phyloP scores from a whole-genome alignment of 345 rosid genomes.

The Clarkia xantiana region DNA sequence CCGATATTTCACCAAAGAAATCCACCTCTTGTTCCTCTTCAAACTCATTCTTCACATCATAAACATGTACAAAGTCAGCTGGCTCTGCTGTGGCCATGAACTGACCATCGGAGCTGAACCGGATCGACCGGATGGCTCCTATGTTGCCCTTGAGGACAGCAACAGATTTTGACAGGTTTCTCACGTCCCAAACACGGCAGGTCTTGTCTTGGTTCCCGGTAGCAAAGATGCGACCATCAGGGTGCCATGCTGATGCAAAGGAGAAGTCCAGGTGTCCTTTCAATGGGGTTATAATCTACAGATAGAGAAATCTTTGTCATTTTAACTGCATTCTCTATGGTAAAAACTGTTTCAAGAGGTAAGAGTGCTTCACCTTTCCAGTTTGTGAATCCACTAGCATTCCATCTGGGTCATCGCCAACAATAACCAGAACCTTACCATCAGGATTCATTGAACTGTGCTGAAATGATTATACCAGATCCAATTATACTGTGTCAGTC shows the following conservation, averaged over 20 bases:
- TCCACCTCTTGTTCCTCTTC: slow-evolving; percentile 67
- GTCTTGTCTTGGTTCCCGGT: slow-evolving; percentile 85
- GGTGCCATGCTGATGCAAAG: slow-evolving; percentile 78
- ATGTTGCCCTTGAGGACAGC: slow-evolving; percentile 60
- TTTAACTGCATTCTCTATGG: too few relatives aligned
- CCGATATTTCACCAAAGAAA: slow-evolving; percentile 77
- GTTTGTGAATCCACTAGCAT: slow-evolving; percentile 45
- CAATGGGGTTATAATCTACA: slow-evolving; percentile 32
- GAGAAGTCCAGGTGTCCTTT: slow-evolving; percentile 63
- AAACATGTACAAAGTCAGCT: slow-evolving; percentile 73
- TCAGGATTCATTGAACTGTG: slow-evolving; percentile 63
- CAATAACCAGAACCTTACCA: slow-evolving; percentile 49
- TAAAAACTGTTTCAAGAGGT: too few relatives aligned
- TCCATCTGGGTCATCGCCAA: slow-evolving; percentile 59
- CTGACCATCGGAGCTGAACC: slow-evolving; percentile 49
- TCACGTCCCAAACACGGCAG: slow-evolving; percentile 57
- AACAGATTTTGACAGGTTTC: slow-evolving; percentile 41
- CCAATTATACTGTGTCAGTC: too few relatives aligned
- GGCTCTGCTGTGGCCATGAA: slow-evolving; percentile 76
- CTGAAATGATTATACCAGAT: slow-evolving; percentile 16
- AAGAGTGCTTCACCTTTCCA: slow-evolving; percentile 34
- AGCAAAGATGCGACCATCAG: slow-evolving; percentile 54
- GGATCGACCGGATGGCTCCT: slow-evolving; percentile 58
- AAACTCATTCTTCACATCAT: slow-evolving; percentile 40
- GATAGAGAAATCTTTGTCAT: slow-evolving; percentile 1